Evolutionary conservation across 345 rosid genomes (phyloP).

Genomic region (Rhizophora mangle): DNA sequence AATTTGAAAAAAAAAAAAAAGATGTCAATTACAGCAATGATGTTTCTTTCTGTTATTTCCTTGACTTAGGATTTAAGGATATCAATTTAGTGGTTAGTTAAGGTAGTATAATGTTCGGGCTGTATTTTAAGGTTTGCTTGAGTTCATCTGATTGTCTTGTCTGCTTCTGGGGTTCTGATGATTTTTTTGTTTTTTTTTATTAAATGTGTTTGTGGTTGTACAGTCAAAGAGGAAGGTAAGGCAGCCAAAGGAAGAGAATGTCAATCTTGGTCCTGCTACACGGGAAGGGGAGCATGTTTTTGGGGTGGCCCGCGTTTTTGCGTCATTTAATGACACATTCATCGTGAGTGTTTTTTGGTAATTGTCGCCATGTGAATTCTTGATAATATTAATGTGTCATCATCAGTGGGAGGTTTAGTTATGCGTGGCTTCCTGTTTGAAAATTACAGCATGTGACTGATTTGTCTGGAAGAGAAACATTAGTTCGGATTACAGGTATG

Average conservation of each 20-base stretch:
- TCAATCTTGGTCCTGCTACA: conserved; percentile 72
- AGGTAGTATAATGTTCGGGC: too few species aligned
- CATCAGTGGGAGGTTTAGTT: neutral
- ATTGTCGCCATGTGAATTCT: too few species aligned
- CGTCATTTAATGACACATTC: conserved; percentile 88
- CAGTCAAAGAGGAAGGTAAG: conserved; percentile 72
- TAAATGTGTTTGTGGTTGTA: neutral
- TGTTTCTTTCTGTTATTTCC: too few species aligned
- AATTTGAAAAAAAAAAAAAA: too few species aligned
- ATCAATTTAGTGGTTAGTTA: too few species aligned
- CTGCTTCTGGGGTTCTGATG: neutral
- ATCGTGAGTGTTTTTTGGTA: conserved; percentile 44
- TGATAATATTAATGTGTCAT: neutral
- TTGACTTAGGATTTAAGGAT: too few species aligned
- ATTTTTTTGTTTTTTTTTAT: neutral
- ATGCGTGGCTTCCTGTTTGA: neutral
- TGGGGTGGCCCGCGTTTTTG: conserved; percentile 85
- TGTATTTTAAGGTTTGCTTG: too few species aligned
- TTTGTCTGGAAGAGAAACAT: conserved; percentile 85
- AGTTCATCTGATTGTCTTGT: neutral
- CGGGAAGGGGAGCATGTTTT: conserved; percentile 78
- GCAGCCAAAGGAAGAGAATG: conserved; percentile 85
- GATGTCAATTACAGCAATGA: too few species aligned
- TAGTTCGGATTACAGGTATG: conserved; percentile 85
- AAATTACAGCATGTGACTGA: conserved; percentile 79